Evolutionary conservation across 257 asterid species (phyloP).

Genomic region (Nicotiana undulata): DNA sequence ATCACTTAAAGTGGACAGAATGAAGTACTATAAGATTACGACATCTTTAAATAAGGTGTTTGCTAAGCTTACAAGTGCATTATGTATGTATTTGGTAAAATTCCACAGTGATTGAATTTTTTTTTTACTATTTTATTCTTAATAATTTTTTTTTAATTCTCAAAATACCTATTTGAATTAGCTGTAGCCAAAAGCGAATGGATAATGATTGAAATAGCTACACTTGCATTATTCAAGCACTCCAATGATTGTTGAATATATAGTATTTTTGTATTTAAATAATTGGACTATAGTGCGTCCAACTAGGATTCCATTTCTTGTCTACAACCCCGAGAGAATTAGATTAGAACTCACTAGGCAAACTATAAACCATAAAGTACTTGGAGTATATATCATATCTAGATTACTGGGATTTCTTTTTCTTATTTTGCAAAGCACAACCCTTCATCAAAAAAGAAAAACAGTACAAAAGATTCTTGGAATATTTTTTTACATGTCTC

Average conservation of each 20-base stretch:
- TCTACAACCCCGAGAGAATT: slow-evolving; percentile 7
- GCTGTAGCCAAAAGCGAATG: neutral
- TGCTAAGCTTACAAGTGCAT: no score
- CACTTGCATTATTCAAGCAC: slow-evolving; percentile 6
- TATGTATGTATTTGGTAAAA: no score
- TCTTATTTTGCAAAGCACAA: neutral
- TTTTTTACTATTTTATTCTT: no score
- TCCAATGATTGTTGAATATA: slow-evolving; percentile 8
- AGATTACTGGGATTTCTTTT: neutral
- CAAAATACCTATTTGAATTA: neutral
- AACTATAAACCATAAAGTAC: neutral
- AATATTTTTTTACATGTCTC: neutral
- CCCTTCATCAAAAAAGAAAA: neutral
- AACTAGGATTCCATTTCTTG: slow-evolving; percentile 24
- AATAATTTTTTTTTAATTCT: no score
- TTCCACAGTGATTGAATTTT: no score
- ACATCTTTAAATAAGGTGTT: no score
- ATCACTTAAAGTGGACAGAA: no score
- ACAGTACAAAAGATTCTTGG: neutral
- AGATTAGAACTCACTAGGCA: neutral
- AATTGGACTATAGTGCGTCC: slow-evolving; percentile 18
- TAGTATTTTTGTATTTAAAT: neutral
- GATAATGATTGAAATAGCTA: slow-evolving; percentile 6
- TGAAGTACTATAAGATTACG: no score
- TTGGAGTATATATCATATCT: neutral